phyloP scores from a whole-genome alignment of 345 rosid species.

The Salix caprea region DNA sequence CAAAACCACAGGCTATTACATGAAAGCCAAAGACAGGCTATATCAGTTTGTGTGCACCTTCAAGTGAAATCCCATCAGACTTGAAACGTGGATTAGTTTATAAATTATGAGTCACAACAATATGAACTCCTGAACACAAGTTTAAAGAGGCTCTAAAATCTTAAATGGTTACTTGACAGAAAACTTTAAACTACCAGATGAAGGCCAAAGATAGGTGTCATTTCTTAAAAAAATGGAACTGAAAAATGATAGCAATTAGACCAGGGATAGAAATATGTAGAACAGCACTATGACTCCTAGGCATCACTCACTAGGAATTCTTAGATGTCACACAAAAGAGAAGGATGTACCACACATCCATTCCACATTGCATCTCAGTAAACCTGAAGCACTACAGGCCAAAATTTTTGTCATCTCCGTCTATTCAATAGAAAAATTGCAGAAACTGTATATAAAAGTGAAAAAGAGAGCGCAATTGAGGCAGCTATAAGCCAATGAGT shows the following conservation, averaged over 20 bases:
- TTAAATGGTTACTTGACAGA: background rate
- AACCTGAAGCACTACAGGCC: background rate
- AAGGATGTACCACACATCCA: background rate
- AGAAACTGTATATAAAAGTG: background rate
- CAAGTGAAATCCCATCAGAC: background rate
- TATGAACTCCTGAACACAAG: background rate
- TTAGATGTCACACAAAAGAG: background rate
- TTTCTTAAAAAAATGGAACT: background rate
- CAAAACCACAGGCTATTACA: background rate
- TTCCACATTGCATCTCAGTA: background rate
- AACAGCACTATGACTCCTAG: background rate
- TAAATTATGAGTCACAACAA: background rate
- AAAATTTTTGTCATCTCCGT: background rate
- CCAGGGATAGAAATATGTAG: background rate
- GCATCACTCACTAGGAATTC: background rate
- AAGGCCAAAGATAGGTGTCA: background rate
- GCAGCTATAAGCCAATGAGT: background rate
- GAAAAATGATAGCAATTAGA: background rate
- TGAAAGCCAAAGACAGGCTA: background rate
- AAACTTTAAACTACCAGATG: background rate
- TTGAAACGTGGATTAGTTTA: background rate
- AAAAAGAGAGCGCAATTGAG: background rate
- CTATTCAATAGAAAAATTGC: background rate
- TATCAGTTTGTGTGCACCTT: background rate
- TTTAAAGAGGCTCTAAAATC: background rate